Evolutionary conservation across 2,329 filamentous ascomycete species (phyloP).

Genomic region (Curvularia sp.): DNA sequence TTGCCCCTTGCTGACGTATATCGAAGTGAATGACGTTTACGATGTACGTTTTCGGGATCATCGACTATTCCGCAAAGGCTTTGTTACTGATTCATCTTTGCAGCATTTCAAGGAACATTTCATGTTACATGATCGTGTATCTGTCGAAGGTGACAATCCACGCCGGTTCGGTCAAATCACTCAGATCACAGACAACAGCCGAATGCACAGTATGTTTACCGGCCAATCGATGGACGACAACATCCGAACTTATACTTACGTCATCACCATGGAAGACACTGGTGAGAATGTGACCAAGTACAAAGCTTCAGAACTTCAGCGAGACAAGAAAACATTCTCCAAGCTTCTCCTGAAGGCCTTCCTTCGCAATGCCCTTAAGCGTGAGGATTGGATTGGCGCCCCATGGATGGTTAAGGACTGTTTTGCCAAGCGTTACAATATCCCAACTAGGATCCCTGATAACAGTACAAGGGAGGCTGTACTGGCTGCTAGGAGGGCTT

Average conservation of each 20-base stretch:
- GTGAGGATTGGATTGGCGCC: constrained; percentile 94
- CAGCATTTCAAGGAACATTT: constrained; percentile 49
- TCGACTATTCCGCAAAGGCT: background rate
- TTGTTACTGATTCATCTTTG: constrained; percentile 13
- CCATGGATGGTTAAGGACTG: constrained; percentile 93
- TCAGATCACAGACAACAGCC: constrained; percentile 43
- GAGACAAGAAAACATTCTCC: constrained; percentile 90
- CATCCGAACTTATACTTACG: constrained; percentile 43
- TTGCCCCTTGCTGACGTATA: constrained; percentile 47
- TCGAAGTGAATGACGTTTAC: constrained; percentile 17
- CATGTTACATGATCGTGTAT: constrained; percentile 44
- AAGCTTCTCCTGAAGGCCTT: constrained; percentile 94
- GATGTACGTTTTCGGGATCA: constrained; percentile 8
- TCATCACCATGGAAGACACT: constrained; percentile 43
- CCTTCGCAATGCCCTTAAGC: constrained; percentile 90
- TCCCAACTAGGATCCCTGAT: constrained; percentile 81
- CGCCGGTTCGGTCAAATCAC: constrained; percentile 42
- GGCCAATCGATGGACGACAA: constrained; percentile 39
- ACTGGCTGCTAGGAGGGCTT: constrained; percentile 66
- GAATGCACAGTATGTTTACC: constrained; percentile 38
- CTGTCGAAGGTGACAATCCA: constrained; percentile 40
- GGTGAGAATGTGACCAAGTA: constrained; percentile 58
- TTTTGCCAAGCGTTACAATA: constrained; percentile 82
- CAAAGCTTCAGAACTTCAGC: constrained; percentile 69
- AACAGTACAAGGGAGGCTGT: constrained; percentile 47